A percentile compares a stretch with the other conserved stretches of the same genome.
Evolutionary conservation across 2,329 filamentous ascomycete genomes (phyloP).

Genomic region (Calonectria crousiana): DNA sequence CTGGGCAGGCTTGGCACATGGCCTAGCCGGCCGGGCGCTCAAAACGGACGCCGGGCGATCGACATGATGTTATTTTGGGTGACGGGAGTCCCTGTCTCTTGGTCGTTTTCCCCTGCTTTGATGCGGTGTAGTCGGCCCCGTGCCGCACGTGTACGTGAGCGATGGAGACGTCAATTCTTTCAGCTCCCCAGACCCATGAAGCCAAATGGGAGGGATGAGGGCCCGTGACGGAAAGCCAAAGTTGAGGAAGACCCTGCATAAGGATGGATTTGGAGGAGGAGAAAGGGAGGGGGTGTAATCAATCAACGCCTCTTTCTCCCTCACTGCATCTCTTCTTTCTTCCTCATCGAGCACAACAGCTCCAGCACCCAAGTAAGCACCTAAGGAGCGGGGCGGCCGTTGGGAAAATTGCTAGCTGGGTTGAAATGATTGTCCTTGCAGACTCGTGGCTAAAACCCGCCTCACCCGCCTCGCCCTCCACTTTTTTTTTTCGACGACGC

Average conservation of each 20-base stretch:
- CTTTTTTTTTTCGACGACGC: not conserved
- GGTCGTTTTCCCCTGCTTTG: not conserved
- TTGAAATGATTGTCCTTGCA: conserved; percentile 22
- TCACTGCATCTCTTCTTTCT: not conserved
- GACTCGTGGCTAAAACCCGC: conserved; percentile 18
- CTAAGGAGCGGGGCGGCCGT: conserved; percentile 14
- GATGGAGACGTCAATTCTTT: conserved; percentile 2
- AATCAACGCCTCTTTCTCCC: not conserved
- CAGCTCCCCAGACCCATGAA: not conserved
- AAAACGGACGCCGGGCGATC: not conserved
- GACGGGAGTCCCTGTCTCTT: conserved; percentile 5
- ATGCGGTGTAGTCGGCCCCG: conserved; percentile 2
- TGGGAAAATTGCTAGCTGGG: conserved; percentile 8
- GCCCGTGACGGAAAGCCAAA: not conserved
- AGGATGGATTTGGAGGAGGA: not conserved
- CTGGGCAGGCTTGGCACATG: conserved; percentile 3
- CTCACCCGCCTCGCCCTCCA: conserved; percentile 20
- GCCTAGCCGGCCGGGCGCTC: not conserved
- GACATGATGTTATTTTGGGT: conserved; percentile 12
- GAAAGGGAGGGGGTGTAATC: not conserved
- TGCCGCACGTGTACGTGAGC: conserved; percentile 8
- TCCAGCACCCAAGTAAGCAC: not conserved
- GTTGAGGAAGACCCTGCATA: not conserved
- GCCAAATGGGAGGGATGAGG: not conserved
- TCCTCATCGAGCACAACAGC: not conserved